A percentile compares a stretch with the other conserved stretches of the same genome.
These are phyloP conservation scores for Malassezia obtusa DNA, from an alignment of 1,284 basidiomycete species.

Conservation along the genomic window DNA sequence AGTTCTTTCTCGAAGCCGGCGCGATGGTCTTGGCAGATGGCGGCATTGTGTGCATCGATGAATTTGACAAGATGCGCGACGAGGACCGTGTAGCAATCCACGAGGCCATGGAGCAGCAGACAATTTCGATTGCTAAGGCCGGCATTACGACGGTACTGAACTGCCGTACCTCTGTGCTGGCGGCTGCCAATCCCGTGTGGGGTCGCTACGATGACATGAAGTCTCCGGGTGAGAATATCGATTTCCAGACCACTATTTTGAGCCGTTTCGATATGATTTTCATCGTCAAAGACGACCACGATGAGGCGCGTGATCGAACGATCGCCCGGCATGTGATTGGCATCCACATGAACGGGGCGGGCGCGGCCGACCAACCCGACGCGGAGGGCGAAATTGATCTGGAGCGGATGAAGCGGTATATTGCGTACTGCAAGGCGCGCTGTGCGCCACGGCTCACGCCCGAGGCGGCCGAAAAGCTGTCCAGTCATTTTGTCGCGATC, in stretches of 20 bases:
- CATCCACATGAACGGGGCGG: constrained; percentile 86
- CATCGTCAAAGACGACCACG: constrained; percentile 96
- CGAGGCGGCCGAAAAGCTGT: constrained; percentile 91
- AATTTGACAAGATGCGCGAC: constrained; percentile 99
- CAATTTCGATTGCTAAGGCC: constrained; percentile 97
- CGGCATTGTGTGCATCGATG: constrained; percentile 97
- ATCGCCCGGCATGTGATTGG: constrained; percentile 98
- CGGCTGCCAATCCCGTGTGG: constrained; percentile 97
- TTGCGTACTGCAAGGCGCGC: constrained; percentile 90
- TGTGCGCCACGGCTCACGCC: constrained; percentile 86
- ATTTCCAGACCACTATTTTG: constrained; percentile 96
- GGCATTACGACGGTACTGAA: constrained; percentile 98
- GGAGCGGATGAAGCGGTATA: constrained; percentile 96
- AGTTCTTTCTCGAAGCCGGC: constrained; percentile 97
- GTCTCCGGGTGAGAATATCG: constrained; percentile 95
- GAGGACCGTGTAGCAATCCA: constrained; percentile 98
- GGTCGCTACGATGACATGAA: constrained; percentile 95
- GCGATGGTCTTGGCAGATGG: constrained; percentile 99
- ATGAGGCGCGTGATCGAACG: constrained; percentile 81
- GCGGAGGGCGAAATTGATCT: constrained; percentile 82
- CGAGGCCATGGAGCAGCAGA: constrained; percentile 99
- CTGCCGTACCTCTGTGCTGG: constrained; percentile 87
- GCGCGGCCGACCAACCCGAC: constrained; percentile 56
- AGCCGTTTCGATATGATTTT: constrained; percentile 99
- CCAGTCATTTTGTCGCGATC: constrained; percentile 88